phyloP scores from a whole-genome alignment of 1,284 basidiomycete genomes.

The Trichosporon sp. region DNA sequence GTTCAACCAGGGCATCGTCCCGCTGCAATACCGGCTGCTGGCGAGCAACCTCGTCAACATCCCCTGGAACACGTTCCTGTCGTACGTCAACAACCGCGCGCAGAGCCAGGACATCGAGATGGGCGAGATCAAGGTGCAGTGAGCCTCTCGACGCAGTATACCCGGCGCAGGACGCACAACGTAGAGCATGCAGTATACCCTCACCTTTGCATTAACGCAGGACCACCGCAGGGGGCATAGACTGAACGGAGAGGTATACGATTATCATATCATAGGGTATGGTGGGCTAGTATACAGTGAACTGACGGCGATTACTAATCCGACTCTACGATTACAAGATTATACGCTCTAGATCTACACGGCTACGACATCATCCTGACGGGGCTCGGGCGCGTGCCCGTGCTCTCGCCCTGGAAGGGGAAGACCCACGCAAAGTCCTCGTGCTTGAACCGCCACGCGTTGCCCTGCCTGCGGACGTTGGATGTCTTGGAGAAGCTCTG shows the following conservation, averaged over 20 bases:
- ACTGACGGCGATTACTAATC: background rate
- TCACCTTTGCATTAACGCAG: background rate
- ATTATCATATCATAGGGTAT: background rate
- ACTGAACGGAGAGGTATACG: background rate
- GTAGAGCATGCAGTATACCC: background rate
- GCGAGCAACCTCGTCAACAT: conserved; percentile 51
- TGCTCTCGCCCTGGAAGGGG: background rate
- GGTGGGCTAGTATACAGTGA: conserved; percentile 8
- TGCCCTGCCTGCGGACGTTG: background rate
- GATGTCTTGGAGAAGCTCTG: background rate
- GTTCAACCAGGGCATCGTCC: conserved; percentile 47
- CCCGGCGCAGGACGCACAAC: background rate
- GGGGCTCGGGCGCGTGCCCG: background rate
- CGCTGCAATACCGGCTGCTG: conserved; percentile 49
- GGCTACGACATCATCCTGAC: background rate
- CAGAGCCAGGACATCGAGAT: conserved; percentile 16
- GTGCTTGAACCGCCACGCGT: background rate
- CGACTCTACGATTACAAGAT: background rate
- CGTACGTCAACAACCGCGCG: conserved; percentile 43
- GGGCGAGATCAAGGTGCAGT: conserved; percentile 50
- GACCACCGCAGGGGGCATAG: too few relatives aligned
- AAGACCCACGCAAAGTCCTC: background rate
- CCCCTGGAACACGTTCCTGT: conserved; percentile 52
- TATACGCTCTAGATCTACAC: background rate
- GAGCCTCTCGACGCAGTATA: conserved; percentile 53